Conservation (phyloP, 331 rosid genomes). For the Quercus phellos region DNA sequence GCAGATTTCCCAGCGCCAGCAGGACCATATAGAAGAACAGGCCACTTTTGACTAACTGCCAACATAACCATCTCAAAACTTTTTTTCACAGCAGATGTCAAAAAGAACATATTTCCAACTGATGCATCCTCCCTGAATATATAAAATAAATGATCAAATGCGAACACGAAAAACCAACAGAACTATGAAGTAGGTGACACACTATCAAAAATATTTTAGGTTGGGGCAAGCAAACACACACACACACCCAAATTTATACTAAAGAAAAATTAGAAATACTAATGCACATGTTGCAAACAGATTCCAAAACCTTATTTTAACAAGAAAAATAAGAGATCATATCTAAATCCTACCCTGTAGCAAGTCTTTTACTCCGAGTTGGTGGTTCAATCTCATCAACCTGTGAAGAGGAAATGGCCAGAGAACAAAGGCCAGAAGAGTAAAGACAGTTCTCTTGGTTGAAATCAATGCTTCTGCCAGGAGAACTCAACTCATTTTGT, state of each 20-base stretch:
- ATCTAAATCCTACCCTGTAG: conserved; percentile 32
- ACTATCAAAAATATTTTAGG: neutral
- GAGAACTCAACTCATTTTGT: conserved; percentile 22
- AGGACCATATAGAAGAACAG: conserved; percentile 80
- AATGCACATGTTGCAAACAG: conserved; percentile 8
- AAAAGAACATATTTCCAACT: conserved; percentile 36
- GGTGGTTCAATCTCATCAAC: conserved; percentile 39
- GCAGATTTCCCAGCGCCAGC: conserved; percentile 88
- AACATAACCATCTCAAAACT: conserved; percentile 65
- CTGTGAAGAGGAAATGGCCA: conserved; percentile 23
- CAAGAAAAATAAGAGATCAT: conserved; percentile 4
- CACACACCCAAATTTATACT: neutral
- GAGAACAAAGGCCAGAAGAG: conserved; percentile 30
- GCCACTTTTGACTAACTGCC: conserved; percentile 82
- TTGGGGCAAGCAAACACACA: neutral
- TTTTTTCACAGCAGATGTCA: conserved; percentile 59
- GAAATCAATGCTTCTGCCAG: conserved; percentile 25
- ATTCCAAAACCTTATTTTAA: neutral
- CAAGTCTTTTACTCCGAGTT: conserved; percentile 40
- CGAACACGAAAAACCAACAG: conserved; percentile 10
- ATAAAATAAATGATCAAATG: conserved; percentile 11
- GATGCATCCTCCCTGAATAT: conserved; percentile 44
- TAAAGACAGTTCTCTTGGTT: conserved; percentile 31
- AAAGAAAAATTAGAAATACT: neutral
- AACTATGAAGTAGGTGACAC: conserved; percentile 4